A percentile compares a stretch with the other conserved stretches of the same genome.
phyloP scores from a whole-genome alignment of 75 land plant species.

The Ceratopteris richardii region DNA sequence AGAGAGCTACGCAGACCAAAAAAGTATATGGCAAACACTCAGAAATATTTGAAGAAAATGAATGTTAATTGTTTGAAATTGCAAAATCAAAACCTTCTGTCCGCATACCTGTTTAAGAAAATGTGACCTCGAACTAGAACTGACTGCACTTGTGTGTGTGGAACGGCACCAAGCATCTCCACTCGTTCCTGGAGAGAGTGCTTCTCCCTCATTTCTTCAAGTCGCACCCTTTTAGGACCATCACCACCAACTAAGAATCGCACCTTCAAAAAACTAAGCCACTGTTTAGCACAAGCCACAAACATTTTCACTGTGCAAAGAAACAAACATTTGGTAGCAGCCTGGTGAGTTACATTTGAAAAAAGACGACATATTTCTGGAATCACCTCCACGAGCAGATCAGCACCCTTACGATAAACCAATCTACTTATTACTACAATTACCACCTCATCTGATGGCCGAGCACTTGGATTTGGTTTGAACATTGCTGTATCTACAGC shows the following conservation, averaged over 20 bases:
- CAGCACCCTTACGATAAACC: constrained; percentile 97
- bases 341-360: constrained; percentile 48
- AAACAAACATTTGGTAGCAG: too few relatives aligned
- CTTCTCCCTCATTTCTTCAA: constrained; percentile 99
- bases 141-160: constrained; percentile 88
- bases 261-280: constrained; percentile 38
- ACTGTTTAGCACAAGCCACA: background rate
- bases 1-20: constrained; percentile 71
- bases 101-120: constrained; percentile 72
- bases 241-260: constrained; percentile 96
- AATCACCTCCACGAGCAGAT: constrained; percentile 95
- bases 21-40: background rate
- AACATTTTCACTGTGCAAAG: too few relatives aligned
- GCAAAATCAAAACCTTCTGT: background rate
- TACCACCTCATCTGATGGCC: constrained; percentile 46
- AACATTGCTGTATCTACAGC: constrained; percentile 99
- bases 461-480: constrained; percentile 55
- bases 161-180: constrained; percentile 98
- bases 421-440: constrained; percentile 95
- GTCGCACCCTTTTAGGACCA: constrained; percentile 93
- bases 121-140: constrained; percentile 92
- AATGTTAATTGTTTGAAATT: background rate
- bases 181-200: constrained; percentile 96
- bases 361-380: constrained; percentile 83
- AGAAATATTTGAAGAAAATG: too few relatives aligned